Percentiles rank a stretch among this genome's conserved stretches.
Conservation (phyloP, 1,284 basidiomycete species). For the Paramarasmius palmivorus region DNA sequence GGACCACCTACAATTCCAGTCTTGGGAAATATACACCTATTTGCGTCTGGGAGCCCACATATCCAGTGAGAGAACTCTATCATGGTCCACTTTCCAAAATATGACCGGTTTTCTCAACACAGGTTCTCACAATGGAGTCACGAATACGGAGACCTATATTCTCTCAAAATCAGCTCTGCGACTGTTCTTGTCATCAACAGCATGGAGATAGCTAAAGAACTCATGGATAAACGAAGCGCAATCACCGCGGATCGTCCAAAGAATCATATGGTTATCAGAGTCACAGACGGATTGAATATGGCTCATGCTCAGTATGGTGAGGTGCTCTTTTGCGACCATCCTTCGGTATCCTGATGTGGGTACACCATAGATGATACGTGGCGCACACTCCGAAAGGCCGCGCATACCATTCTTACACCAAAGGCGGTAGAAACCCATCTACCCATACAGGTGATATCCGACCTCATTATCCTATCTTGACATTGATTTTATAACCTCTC, state of each 20-base stretch:
- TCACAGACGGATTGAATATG: slow-evolving; percentile 5
- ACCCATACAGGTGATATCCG: slow-evolving; percentile 21
- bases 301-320: slow-evolving; percentile 5
- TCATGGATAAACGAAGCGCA: slow-evolving; percentile 24
- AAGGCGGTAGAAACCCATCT: slow-evolving; percentile 19
- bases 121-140: slow-evolving; percentile 28
- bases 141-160: slow-evolving; percentile 26
- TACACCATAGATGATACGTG: no score
- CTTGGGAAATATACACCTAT: slow-evolving; percentile 29
- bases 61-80: slow-evolving; percentile 6
- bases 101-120: neutral
- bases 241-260: slow-evolving; percentile 23
- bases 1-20: slow-evolving; percentile 32
- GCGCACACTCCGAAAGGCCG: slow-evolving; percentile 10
- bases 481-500: neutral
- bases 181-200: slow-evolving; percentile 25
- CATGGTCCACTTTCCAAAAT: neutral
- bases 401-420: slow-evolving; percentile 15
- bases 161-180: slow-evolving; percentile 24
- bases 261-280: slow-evolving; percentile 21
- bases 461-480: neutral
- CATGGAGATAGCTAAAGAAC: slow-evolving; percentile 22
- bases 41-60: slow-evolving; percentile 25
- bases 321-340: no score
- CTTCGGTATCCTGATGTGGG: no score